Evolutionary conservation across 129 eudicot genomes (phyloP), one percentile per base, ranked within the genome.

Genomic region (Gnaphalium uliginosum): DNA sequence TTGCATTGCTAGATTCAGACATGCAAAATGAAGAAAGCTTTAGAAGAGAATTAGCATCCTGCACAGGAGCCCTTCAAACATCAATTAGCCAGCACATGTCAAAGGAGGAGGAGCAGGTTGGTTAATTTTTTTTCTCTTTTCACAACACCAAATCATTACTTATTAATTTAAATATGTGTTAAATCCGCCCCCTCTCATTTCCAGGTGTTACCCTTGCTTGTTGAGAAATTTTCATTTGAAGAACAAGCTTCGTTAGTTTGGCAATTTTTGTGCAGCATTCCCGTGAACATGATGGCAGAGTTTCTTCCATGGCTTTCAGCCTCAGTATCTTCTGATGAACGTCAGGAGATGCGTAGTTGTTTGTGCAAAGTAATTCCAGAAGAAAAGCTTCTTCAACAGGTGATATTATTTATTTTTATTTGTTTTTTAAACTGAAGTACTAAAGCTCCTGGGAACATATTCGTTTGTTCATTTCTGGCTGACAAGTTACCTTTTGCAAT

Each of bases 241-340:
- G 99, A 95, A 90, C 99, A 95, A 72, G 97, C 97, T 64, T 89
- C 97, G 18, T 71, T 95, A 75, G 99, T 90, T 46, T 95, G 99
- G 99, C 97, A 89, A 60, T 95, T 95, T 81, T 80, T 95, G 77
- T 95, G 99, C 84, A 91, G 97, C 81, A 95, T 95, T 85, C 97
- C 99, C n/a, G 97, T 91, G 23, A 91, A 90, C 82, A 95, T 95
- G 99, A 91, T 95, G 99, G 93, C 93, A 53, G 97, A 95, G 84
- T 95, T 95, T 69, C 91, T 95, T 48, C 99, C 99, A 29, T 95
- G 99, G 99, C 96, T 95, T 79, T 91, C 99, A 58, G 86, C 97
- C 50, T 95, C 96, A 33, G 86, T 95, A 41, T 95, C 97, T 51
- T 69, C 90, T 67, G 99, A 91, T 82, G 99, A 95, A 78, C 85